Percentiles rank a stretch among this genome's conserved stretches.
phyloP scores from a whole-genome alignment of 2,329 filamentous ascomycete genomes.

The Fusarium multiceps region DNA sequence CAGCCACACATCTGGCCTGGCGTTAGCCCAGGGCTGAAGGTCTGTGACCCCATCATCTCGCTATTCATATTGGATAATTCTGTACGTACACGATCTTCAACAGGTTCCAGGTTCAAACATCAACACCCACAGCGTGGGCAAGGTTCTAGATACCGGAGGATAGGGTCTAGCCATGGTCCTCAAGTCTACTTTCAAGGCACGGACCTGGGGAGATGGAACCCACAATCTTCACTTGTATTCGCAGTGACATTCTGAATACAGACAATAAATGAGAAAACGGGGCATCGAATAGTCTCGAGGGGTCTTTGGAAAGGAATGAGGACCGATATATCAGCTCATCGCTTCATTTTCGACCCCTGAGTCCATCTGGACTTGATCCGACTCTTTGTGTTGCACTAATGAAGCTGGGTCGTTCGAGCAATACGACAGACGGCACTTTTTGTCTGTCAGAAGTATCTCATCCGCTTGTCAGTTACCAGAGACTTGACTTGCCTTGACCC shows the following conservation, averaged over 20 bases:
- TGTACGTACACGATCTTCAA: slow-evolving; percentile 4
- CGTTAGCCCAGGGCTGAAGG: slow-evolving; percentile 17
- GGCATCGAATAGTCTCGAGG: not conserved
- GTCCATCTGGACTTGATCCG: not conserved
- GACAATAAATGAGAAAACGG: not conserved
- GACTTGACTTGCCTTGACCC: not conserved
- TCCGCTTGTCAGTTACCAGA: not conserved
- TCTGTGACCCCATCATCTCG: slow-evolving; percentile 1
- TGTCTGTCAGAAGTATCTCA: not conserved
- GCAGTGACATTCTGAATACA: not conserved
- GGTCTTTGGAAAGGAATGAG: not conserved
- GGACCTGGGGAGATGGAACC: not conserved
- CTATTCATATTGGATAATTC: not conserved
- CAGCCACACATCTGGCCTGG: slow-evolving; percentile 27
- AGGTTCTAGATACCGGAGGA: not conserved
- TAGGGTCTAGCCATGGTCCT: not conserved
- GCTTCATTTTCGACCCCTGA: not conserved
- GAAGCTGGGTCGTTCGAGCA: not conserved
- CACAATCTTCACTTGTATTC: not conserved
- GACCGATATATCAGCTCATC: not conserved
- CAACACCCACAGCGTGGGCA: not conserved
- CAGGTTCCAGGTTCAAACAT: slow-evolving; percentile 6
- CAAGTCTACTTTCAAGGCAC: not conserved
- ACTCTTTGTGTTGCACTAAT: not conserved
- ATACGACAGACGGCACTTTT: not conserved